These are phyloP conservation scores for Avena eriantha DNA, from an alignment of 176 grass and related monocot species.

Conservation along the genomic window DNA sequence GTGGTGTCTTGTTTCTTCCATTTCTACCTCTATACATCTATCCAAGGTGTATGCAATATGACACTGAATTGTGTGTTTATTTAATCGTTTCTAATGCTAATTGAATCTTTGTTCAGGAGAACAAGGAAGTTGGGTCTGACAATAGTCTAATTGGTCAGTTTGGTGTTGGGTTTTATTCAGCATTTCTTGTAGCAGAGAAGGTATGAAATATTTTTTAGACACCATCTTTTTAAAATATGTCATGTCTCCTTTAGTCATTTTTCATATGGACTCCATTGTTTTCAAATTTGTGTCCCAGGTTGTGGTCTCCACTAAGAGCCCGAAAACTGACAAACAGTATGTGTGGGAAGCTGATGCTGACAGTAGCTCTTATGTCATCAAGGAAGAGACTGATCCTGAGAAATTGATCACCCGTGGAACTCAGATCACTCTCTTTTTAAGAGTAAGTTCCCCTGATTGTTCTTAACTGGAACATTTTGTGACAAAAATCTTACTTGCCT, in stretches of 20 bases:
- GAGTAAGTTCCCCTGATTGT: constrained; percentile 48
- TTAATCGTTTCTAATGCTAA: neutral
- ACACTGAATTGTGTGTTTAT: neutral
- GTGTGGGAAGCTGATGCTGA: constrained; percentile 90
- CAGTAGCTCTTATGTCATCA: constrained; percentile 85
- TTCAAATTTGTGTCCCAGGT: constrained; percentile 43
- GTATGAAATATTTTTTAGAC: constrained; percentile 42
- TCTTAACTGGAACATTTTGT: neutral
- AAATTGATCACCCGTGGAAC: constrained; percentile 74
- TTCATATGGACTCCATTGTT: neutral
- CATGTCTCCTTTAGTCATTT: neutral
- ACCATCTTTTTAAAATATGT: neutral
- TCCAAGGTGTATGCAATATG: neutral
- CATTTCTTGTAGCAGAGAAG: constrained; percentile 91
- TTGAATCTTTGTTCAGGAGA: constrained; percentile 58
- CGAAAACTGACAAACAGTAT: constrained; percentile 86
- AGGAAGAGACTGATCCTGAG: constrained; percentile 91
- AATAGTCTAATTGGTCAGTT: constrained; percentile 95
- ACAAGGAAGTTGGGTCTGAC: constrained; percentile 86
- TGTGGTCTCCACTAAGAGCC: constrained; percentile 90
- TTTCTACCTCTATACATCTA: neutral
- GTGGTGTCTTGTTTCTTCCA: constrained; percentile 12
- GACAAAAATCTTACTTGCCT: constrained; percentile 16
- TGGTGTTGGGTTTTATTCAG: constrained; percentile 96
- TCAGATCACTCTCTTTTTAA: constrained; percentile 85